Conservation (phyloP, 1,284 basidiomycete genomes). For the Austropuccinia psidii region DNA sequence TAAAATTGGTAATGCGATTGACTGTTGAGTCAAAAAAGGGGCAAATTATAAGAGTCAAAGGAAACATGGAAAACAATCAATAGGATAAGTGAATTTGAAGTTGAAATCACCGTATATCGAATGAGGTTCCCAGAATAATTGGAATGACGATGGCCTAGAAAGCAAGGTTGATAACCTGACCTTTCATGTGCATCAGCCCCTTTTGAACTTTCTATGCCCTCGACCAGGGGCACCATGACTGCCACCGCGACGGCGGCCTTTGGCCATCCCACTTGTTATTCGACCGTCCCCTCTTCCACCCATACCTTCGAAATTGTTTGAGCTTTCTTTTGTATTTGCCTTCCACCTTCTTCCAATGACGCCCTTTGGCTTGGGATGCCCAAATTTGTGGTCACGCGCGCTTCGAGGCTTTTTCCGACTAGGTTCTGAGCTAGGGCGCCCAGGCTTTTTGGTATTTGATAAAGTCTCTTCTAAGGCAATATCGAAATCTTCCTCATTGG, state of each 20-base stretch:
- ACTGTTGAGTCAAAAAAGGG: too few species aligned
- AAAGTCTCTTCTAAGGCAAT: slow-evolving; percentile 33
- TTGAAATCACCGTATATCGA: too few species aligned
- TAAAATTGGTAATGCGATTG: too few species aligned
- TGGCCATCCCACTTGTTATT: slow-evolving; percentile 18
- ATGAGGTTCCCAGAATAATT: too few species aligned
- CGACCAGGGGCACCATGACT: neutral
- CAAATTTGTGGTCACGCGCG: slow-evolving; percentile 32
- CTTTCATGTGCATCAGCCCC: too few species aligned
- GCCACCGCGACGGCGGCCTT: neutral
- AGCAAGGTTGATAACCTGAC: too few species aligned
- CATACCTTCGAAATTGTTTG: slow-evolving; percentile 19
- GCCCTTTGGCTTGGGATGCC: slow-evolving; percentile 35
- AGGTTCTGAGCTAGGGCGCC: neutral
- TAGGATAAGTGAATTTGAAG: too few species aligned
- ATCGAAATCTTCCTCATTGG: slow-evolving; percentile 31
- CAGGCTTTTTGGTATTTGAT: slow-evolving; percentile 17
- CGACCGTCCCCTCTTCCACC: slow-evolving; percentile 33
- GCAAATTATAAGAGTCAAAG: too few species aligned
- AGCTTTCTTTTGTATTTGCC: slow-evolving; percentile 33
- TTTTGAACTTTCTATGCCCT: too few species aligned
- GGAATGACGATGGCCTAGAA: too few species aligned
- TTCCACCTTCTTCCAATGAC: slow-evolving; percentile 35
- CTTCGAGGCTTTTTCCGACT: slow-evolving; percentile 20
- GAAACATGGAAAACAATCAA: too few species aligned